Percentiles rank a stretch among this genome's conserved stretches.
Evolutionary conservation across 192 early-diverging fungal genomes (phyloP).

Genomic region (Linnemannia hyalina): DNA sequence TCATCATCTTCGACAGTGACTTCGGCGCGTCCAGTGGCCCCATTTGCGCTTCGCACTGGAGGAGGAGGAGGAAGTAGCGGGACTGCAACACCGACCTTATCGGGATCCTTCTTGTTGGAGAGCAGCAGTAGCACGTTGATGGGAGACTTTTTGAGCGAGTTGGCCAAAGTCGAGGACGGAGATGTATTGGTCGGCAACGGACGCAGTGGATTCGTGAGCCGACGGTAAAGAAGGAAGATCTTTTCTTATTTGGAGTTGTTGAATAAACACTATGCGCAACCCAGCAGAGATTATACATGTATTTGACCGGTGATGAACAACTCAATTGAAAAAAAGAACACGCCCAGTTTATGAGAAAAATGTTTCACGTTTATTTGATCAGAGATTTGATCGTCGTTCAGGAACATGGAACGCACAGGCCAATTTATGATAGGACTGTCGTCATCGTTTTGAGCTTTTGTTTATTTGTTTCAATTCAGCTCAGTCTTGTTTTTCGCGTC

Average conservation of each 20-base stretch:
- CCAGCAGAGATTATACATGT: no score
- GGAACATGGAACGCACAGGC: no score
- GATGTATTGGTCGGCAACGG: constrained; percentile 44
- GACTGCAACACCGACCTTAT: not conserved
- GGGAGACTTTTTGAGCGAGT: constrained; percentile 45
- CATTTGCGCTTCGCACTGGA: not conserved
- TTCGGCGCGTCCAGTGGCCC: not conserved
- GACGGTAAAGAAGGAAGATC: constrained; percentile 9
- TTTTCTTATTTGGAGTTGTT: not conserved
- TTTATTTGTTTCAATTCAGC: no score
- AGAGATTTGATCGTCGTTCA: no score
- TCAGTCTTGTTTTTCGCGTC: no score
- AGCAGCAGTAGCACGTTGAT: constrained; percentile 24
- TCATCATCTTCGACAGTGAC: not conserved
- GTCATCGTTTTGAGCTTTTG: no score
- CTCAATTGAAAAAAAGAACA: no score
- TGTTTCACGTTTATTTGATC: no score
- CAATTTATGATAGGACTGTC: no score
- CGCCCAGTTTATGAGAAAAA: no score
- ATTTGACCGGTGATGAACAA: no score
- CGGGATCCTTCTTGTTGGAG: constrained; percentile 20
- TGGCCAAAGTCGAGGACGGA: constrained; percentile 46
- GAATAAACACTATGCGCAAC: no score
- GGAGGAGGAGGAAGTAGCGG: not conserved
- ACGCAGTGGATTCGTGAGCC: constrained; percentile 26